phyloP scores from a whole-genome alignment of 345 rosid species.

The Brassica rapa region DNA sequence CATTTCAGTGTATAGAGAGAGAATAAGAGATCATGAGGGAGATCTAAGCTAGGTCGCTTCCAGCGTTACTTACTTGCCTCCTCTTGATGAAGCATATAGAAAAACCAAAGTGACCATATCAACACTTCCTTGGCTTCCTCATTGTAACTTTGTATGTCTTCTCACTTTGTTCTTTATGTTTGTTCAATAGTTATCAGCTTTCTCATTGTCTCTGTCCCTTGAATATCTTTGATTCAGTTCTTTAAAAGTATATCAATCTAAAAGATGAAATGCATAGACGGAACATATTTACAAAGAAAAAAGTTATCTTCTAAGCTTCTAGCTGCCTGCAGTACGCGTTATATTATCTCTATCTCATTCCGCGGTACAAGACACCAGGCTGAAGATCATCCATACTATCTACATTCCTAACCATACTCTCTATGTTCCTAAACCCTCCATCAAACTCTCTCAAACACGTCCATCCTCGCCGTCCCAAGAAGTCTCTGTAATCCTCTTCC shows the following conservation, averaged over 20 bases:
- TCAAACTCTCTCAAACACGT: constrained; percentile 70
- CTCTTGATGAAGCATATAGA: no score
- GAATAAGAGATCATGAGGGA: no score
- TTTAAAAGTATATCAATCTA: background rate
- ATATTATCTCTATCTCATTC: constrained; percentile 49
- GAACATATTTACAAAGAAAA: background rate
- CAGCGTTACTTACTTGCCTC: no score
- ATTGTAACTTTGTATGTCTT: background rate
- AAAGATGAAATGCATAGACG: constrained; percentile 11
- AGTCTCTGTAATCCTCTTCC: constrained; percentile 82
- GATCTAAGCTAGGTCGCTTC: no score
- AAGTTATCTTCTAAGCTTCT: background rate
- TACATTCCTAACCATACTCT: constrained; percentile 68
- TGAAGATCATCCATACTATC: constrained; percentile 90
- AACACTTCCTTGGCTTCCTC: background rate
- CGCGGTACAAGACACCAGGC: constrained; percentile 74
- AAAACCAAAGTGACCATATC: no score
- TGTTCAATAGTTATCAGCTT: constrained; percentile 10
- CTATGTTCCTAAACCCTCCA: constrained; percentile 62
- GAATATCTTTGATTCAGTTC: background rate
- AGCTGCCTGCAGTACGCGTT: background rate
- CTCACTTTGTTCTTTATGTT: constrained; percentile 4
- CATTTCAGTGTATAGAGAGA: no score
- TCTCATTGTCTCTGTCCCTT: background rate
- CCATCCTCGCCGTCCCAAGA: constrained; percentile 72